Percentiles rank a stretch among this genome's conserved stretches.
These are phyloP conservation scores for Cyclotella atomus DNA, from an alignment of 108 stramenopile species.

Conservation along the genomic window DNA sequence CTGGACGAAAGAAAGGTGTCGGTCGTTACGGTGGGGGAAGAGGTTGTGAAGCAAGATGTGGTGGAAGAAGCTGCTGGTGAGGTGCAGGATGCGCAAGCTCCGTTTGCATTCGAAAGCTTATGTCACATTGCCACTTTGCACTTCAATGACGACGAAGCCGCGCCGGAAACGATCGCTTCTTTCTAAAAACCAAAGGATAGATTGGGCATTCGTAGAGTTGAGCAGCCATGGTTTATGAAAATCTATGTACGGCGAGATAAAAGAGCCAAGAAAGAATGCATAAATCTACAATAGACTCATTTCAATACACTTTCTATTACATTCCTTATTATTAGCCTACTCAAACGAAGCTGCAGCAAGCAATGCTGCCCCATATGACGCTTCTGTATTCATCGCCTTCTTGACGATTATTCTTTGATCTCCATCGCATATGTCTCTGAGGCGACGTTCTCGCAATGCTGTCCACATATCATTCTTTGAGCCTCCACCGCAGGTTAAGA, in stretches of 20 bases:
- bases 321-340: neutral
- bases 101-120: conserved; percentile 9
- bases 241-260: neutral
- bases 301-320: no score
- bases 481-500: conserved; percentile 89
- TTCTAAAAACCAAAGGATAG: no score
- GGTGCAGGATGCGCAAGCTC: neutral
- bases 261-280: neutral
- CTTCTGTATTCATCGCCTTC: conserved; percentile 81
- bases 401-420: conserved; percentile 51
- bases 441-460: conserved; percentile 69
- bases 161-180: neutral
- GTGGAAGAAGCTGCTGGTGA: no score
- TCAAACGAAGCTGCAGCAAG: conserved; percentile 76
- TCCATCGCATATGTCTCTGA: conserved; percentile 48
- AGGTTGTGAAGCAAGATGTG: neutral
- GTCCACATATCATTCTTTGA: conserved; percentile 86
- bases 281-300: neutral
- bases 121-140: neutral
- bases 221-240: neutral
- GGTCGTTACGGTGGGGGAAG: neutral
- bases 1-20: neutral
- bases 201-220: neutral
- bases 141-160: neutral
- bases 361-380: conserved; percentile 90